These are phyloP conservation scores for Epichloe hybrida DNA, from an alignment of 2,329 filamentous ascomycete genomes.

Conservation along the genomic window DNA sequence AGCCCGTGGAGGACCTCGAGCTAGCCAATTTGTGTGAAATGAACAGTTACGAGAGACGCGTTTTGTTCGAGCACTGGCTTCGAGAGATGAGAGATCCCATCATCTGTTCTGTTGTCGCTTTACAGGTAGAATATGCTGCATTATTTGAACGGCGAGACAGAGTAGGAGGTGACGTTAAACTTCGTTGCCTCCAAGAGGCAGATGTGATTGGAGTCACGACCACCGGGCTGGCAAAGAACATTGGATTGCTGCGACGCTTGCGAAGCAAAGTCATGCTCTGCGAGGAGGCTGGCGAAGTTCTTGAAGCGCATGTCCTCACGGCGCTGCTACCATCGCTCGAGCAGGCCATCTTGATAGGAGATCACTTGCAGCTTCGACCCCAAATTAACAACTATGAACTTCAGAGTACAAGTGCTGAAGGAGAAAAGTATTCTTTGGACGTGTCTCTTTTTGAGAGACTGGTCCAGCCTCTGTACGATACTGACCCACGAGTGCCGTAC, in stretches of 20 bases:
- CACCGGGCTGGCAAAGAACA: constrained; percentile 39
- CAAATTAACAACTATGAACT: constrained; percentile 42
- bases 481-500: constrained; percentile 15
- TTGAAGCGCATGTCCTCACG: constrained; percentile 49
- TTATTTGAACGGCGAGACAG: neutral
- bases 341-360: constrained; percentile 50
- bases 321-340: constrained; percentile 45
- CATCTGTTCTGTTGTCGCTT: neutral
- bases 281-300: constrained; percentile 56
- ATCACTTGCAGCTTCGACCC: constrained; percentile 48
- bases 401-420: constrained; percentile 33
- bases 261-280: constrained; percentile 45
- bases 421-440: constrained; percentile 40
- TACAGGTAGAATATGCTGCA: neutral
- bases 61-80: neutral
- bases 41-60: neutral
- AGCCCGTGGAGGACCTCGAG: neutral
- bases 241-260: constrained; percentile 34
- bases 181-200: constrained; percentile 18
- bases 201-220: constrained; percentile 47
- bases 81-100: neutral
- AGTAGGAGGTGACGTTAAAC: neutral
- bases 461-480: constrained; percentile 20
- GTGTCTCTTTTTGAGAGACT: constrained; percentile 49
- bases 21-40: neutral